A percentile compares a stretch with the other conserved stretches of the same genome.
phyloP scores from a whole-genome alignment of 805 yeast species.

The Yarrowia porcina region DNA sequence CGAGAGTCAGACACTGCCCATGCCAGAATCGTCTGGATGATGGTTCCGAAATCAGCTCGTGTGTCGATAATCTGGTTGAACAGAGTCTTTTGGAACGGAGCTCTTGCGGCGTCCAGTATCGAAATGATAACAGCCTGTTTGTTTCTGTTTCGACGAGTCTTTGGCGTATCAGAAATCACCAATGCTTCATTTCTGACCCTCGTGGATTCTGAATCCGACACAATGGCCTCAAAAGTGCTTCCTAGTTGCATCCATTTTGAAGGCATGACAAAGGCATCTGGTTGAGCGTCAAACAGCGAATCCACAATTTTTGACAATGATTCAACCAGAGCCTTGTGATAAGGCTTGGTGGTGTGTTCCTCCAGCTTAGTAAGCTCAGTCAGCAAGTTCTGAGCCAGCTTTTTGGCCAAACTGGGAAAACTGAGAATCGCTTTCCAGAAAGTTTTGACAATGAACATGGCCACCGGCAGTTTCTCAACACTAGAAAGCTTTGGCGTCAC shows the following conservation, averaged over 20 bases:
- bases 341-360: background rate
- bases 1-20: constrained; percentile 34
- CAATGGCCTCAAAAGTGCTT: constrained; percentile 31
- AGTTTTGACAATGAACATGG: constrained; percentile 53
- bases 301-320: constrained; percentile 31
- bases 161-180: constrained; percentile 30
- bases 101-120: background rate
- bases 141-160: constrained; percentile 30
- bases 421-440: constrained; percentile 68
- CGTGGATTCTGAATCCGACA: constrained; percentile 27
- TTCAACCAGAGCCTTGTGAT: constrained; percentile 24
- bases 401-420: constrained; percentile 57
- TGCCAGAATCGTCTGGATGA: constrained; percentile 31
- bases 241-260: constrained; percentile 35
- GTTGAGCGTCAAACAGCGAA: constrained; percentile 31
- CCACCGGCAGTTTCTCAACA: constrained; percentile 45
- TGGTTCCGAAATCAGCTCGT: constrained; percentile 27
- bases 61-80: constrained; percentile 3
- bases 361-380: background rate
- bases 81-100: background rate
- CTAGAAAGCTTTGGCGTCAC: too few relatives aligned
- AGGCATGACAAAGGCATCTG: constrained; percentile 39
- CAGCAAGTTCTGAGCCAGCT: constrained; percentile 49
- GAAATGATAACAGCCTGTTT: constrained; percentile 14
- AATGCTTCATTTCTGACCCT: constrained; percentile 33